A percentile compares a stretch with the other conserved stretches of the same genome.
Evolutionary conservation across 768 basidiomycete species (phyloP).

Genomic region (Kwoniella sp.): DNA sequence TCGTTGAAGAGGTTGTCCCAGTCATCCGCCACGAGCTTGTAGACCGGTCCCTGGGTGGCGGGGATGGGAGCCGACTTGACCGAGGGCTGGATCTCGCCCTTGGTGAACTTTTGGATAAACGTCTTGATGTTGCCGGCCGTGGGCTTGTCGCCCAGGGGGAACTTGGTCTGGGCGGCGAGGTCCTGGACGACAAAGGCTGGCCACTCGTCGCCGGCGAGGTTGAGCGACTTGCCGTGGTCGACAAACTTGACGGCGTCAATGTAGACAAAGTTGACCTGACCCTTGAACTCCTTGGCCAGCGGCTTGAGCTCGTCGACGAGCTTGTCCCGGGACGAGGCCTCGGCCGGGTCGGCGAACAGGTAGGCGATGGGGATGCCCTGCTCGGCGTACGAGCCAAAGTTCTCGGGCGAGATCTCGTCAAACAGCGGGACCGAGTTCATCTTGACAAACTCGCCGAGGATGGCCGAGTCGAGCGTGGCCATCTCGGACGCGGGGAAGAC

Average conservation of each 20-base stretch:
- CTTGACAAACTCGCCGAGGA: constrained; percentile 72
- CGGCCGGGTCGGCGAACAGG: constrained; percentile 80
- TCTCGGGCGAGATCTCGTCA: constrained; percentile 89
- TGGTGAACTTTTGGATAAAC: constrained; percentile 64
- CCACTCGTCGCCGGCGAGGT: constrained; percentile 79
- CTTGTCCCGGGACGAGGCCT: constrained; percentile 59
- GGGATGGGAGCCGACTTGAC: constrained; percentile 90
- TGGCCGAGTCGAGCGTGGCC: constrained; percentile 50
- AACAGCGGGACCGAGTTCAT: constrained; percentile 81
- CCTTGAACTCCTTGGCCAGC: constrained; percentile 73
- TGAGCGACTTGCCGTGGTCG: constrained; percentile 92
- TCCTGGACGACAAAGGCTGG: constrained; percentile 93
- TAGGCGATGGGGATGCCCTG: constrained; percentile 87
- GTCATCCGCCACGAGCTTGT: constrained; percentile 75
- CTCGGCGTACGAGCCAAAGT: constrained; percentile 77
- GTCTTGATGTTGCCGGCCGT: constrained; percentile 59
- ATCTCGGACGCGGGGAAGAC: constrained; percentile 42
- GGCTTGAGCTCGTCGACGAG: constrained; percentile 67
- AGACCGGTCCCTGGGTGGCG: constrained; percentile 71
- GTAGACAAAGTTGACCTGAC: constrained; percentile 93
- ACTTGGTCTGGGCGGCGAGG: constrained; percentile 67
- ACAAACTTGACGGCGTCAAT: constrained; percentile 93
- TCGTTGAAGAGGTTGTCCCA: constrained; percentile 84
- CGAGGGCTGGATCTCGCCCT: constrained; percentile 69
- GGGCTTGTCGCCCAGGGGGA: constrained; percentile 62